Evolutionary conservation across 179 eudicot genomes (phyloP), one percentile per base, ranked within the genome.

Genomic region (Drosera spatulata): DNA sequence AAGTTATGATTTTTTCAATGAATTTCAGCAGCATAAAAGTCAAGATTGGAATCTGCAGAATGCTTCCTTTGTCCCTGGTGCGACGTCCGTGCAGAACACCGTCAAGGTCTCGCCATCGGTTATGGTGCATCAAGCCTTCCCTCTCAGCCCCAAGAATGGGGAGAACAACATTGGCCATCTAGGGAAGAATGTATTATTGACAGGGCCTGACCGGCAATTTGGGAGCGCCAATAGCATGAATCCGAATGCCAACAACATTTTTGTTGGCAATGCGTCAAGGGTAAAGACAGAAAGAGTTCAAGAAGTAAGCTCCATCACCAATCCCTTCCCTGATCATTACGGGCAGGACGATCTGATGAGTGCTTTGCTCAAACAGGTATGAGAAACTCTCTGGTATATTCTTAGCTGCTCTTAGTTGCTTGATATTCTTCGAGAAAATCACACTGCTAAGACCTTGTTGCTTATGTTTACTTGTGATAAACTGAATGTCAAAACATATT

Each of bases 321-420:
- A 69, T 39, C 66, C 80, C 41, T 82, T 77, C 54, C 60, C 73
- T 0, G 82, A 79, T 62, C 83, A 70, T 53, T 82, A 63, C 59
- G 79, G 80, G 61, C 94, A 81, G 66, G 97, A 90, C 5, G 95
- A 90, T 68, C 78, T 90, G 65, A 77, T 87, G 82, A 76, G 78
- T 72, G 88, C 81, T 56, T 63, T 90, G 14, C 80, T 90, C 49
- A 87, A 85, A 71, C 94, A 81, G 90, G 94, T 86, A 46, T 10
- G 15, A 14, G 44, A 39, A 66, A 69, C 57, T 48, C 39, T 6
- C 22, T 22, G 14, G 40, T 56, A 39, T 10, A 14, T 52, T 7
- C 43, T 8, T 8, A 8, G 6, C 47, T 38, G 5, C 47, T 13
- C 37, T 22, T 11, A n/a, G 41, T 54, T 43, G 41, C 8, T 10